Evolutionary conservation across 2,329 filamentous ascomycete genomes (phyloP).

Genomic region (Pestalotiopsis sp.): DNA sequence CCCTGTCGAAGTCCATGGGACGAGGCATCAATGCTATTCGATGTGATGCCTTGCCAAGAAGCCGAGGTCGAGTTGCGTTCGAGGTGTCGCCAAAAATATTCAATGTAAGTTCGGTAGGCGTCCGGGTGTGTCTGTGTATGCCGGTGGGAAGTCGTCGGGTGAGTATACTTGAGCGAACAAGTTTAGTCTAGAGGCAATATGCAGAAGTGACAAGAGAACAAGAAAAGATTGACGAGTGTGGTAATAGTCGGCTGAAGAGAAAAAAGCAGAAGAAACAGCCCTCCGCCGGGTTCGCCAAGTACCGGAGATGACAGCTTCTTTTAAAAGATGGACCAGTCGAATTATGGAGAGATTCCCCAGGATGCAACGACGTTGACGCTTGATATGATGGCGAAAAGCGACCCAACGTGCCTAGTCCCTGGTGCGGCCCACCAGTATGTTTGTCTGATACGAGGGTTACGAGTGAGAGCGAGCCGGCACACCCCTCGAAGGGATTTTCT

Average conservation of each 20-base stretch:
- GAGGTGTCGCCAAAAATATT: not conserved
- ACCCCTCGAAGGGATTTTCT: not conserved
- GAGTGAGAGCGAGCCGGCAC: not conserved
- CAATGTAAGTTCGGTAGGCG: not conserved
- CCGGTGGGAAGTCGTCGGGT: not conserved
- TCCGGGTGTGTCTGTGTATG: not conserved
- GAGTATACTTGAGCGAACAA: not conserved
- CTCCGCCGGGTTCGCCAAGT: not conserved
- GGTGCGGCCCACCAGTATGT: constrained; percentile 7
- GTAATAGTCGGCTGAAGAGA: not conserved
- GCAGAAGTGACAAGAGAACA: not conserved
- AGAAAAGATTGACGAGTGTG: not conserved
- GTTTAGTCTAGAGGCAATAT: too few relatives aligned
- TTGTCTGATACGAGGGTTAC: constrained; percentile 7
- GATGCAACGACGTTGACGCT: not conserved
- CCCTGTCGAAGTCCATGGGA: not conserved
- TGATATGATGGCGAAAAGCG: constrained; percentile 1
- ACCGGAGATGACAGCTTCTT: constrained; percentile 10
- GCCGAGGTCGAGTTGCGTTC: not conserved
- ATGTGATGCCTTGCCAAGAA: not conserved
- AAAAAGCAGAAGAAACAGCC: not conserved
- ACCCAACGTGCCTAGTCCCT: not conserved
- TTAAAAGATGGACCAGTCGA: not conserved
- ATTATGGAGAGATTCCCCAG: not conserved
- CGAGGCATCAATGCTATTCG: not conserved